Conservation (phyloP, 1,139 yeast genomes). For the Candida labiduridarum region DNA sequence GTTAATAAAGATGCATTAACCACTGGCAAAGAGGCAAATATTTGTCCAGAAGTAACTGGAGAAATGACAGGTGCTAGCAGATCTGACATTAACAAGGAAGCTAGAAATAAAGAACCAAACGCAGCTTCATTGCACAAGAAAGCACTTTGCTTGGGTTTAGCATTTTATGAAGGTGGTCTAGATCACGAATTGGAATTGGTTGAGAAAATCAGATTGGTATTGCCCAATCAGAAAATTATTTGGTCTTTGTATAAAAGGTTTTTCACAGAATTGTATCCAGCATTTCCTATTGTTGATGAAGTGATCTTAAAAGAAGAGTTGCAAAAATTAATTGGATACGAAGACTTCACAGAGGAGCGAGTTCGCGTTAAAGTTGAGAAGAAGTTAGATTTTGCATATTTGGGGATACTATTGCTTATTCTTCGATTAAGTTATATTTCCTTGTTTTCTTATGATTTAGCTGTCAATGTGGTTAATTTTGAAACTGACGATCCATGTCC, state of each 20-base stretch:
- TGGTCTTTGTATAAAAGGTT: conserved; percentile 51
- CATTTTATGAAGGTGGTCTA: conserved; percentile 34
- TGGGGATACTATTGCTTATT: conserved; percentile 31
- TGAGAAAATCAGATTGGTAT: conserved; percentile 37
- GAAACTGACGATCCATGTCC: conserved; percentile 25
- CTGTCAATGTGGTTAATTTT: conserved; percentile 31
- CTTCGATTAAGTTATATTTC: conserved; percentile 34
- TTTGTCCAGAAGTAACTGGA: background rate
- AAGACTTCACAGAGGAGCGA: conserved; percentile 14
- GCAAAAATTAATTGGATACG: conserved; percentile 26
- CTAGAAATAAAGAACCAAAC: conserved; percentile 7
- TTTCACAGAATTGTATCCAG: conserved; percentile 46
- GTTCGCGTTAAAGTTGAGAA: conserved; percentile 26
- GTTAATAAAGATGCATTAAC: conserved; percentile 6
- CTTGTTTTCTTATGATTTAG: conserved; percentile 32
- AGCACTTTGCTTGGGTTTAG: conserved; percentile 32
- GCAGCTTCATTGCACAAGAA: conserved; percentile 21
- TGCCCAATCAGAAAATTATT: conserved; percentile 46
- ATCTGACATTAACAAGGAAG: background rate
- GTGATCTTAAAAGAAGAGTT: conserved; percentile 23
- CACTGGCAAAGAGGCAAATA: background rate
- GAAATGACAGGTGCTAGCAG: background rate
- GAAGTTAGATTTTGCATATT: conserved; percentile 34
- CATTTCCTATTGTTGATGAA: conserved; percentile 53
- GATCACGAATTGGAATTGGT: conserved; percentile 31